These are phyloP conservation scores for Russula ochroleuca DNA, from an alignment of 768 basidiomycete genomes.

Conservation along the genomic window DNA sequence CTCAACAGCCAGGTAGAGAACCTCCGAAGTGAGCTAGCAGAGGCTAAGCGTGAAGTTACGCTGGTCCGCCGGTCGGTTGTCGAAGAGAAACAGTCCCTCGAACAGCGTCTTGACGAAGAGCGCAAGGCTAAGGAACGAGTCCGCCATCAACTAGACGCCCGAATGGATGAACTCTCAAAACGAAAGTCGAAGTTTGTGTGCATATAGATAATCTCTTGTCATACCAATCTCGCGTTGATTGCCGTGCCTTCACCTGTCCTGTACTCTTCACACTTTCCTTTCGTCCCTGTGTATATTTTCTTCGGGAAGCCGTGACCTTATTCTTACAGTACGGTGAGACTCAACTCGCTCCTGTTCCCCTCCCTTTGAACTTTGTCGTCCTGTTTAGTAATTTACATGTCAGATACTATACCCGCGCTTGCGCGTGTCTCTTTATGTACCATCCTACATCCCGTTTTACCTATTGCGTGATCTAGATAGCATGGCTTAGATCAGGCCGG, in stretches of 20 bases:
- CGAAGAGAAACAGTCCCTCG: slow-evolving; percentile 84
- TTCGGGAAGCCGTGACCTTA: slow-evolving; percentile 8
- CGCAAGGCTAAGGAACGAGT: slow-evolving; percentile 85
- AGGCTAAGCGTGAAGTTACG: slow-evolving; percentile 76
- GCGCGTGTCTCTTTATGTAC: slow-evolving; percentile 17
- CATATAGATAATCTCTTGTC: slow-evolving; percentile 54
- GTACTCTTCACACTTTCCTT: slow-evolving; percentile 5
- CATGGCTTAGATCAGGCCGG: slow-evolving; percentile 1
- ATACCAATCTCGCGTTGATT: slow-evolving; percentile 10
- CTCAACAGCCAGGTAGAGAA: slow-evolving; percentile 59
- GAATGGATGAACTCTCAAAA: slow-evolving; percentile 79
- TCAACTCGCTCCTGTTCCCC: background rate
- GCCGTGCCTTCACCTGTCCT: slow-evolving; percentile 10
- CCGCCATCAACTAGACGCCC: slow-evolving; percentile 78
- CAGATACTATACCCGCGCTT: slow-evolving; percentile 24
- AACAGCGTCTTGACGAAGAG: slow-evolving; percentile 80
- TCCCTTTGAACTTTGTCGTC: background rate
- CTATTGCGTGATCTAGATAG: slow-evolving; percentile 18
- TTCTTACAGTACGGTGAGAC: background rate
- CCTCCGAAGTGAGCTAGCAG: slow-evolving; percentile 67
- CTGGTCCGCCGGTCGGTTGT: slow-evolving; percentile 73
- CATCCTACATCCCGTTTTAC: slow-evolving; percentile 15
- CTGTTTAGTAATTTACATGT: slow-evolving; percentile 23
- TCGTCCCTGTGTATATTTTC: background rate
- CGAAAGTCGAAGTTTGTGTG: slow-evolving; percentile 93